Percentiles rank a stretch among this genome's conserved stretches.
Conservation (phyloP, 1,139 yeast species). For the Pneumocystis wakefieldiae region DNA sequence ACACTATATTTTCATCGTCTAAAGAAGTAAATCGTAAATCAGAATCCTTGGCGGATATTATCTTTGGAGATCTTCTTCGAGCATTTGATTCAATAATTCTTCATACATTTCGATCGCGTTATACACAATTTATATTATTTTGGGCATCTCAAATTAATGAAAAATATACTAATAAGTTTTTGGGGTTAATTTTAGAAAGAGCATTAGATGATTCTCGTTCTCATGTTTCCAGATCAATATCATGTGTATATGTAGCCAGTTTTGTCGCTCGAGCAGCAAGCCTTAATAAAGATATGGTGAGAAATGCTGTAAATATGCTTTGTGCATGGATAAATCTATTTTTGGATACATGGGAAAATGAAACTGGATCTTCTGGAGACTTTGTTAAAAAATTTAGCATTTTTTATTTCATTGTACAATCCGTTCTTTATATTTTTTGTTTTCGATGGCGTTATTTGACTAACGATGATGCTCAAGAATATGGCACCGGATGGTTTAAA, state of each 20-base stretch:
- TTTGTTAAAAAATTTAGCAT: slow-evolving; percentile 49
- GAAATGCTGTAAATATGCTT: slow-evolving; percentile 63
- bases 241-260: slow-evolving; percentile 83
- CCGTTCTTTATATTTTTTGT: slow-evolving; percentile 78
- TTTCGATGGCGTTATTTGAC: slow-evolving; percentile 58
- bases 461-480: slow-evolving; percentile 22
- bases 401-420: slow-evolving; percentile 88
- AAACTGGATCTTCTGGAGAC: slow-evolving; percentile 35
- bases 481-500: slow-evolving; percentile 51
- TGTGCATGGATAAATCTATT: slow-evolving; percentile 73
- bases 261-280: slow-evolving; percentile 78
- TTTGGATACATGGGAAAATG: slow-evolving; percentile 68
- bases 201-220: slow-evolving; percentile 57
- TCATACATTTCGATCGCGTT: slow-evolving; percentile 85
- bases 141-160: slow-evolving; percentile 69
- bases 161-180: slow-evolving; percentile 69
- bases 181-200: slow-evolving; percentile 68
- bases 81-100: slow-evolving; percentile 27
- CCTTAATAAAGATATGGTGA: slow-evolving; percentile 53
- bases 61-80: slow-evolving; percentile 9
- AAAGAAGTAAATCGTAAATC: not conserved
- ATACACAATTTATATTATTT: slow-evolving; percentile 74
- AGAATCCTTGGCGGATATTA: slow-evolving; percentile 2
- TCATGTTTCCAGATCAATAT: slow-evolving; percentile 63
- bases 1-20: slow-evolving; percentile 4